These are phyloP conservation scores for Metrosideros polymorpha DNA, from an alignment of 441 rosid genomes.

Conservation along the genomic window DNA sequence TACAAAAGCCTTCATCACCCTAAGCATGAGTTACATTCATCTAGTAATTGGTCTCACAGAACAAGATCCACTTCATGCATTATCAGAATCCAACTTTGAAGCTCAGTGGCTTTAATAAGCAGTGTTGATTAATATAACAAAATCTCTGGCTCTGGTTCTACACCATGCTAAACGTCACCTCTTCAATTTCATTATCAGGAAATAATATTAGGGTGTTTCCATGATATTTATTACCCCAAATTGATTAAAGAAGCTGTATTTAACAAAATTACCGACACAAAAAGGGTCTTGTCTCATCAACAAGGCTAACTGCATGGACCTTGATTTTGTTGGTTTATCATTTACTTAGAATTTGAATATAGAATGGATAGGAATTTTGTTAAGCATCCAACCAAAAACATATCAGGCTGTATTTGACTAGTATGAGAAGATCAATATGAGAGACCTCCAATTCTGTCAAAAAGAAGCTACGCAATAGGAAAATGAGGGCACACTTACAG, in stretches of 20 bases:
- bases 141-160: not conserved
- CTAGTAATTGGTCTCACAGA: not conserved
- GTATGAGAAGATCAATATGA: not conserved
- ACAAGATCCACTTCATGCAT: not conserved
- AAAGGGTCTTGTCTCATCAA: not conserved
- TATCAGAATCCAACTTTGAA: not conserved
- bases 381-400: not conserved
- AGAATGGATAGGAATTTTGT: not conserved
- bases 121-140: not conserved
- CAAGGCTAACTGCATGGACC: not conserved
- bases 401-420: not conserved
- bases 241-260: not conserved
- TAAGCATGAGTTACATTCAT: not conserved
- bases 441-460: not conserved
- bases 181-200: not conserved
- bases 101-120: not conserved
- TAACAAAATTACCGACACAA: not conserved
- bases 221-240: not conserved
- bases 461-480: not conserved
- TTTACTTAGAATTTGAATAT: not conserved
- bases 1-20: not conserved
- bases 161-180: not conserved
- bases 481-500: constrained; percentile 38
- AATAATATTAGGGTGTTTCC: not conserved
- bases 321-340: not conserved